Percentiles rank a stretch among this genome's conserved stretches.
Evolutionary conservation across 176 grass and related monocot species (phyloP).

Genomic region (Oryza meridionalis): DNA sequence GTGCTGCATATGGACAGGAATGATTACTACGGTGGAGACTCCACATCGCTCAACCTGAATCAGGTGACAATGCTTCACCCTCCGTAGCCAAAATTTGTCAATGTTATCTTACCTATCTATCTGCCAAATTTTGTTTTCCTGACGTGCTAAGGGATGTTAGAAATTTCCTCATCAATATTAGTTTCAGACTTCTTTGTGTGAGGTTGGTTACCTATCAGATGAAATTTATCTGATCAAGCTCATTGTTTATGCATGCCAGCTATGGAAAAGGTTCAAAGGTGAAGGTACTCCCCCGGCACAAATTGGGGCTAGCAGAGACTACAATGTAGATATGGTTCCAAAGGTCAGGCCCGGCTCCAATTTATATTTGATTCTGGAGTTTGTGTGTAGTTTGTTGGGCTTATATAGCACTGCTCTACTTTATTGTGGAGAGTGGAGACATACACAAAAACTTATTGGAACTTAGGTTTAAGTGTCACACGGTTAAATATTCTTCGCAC

Average conservation of each 20-base stretch:
- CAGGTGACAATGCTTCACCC: constrained; percentile 46
- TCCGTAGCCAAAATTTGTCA: not conserved
- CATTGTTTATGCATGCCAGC: constrained; percentile 41
- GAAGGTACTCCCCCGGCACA: constrained; percentile 53
- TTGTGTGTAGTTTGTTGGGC: too few relatives aligned
- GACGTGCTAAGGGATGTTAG: not conserved
- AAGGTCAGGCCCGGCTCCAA: constrained; percentile 53
- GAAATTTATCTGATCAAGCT: not conserved
- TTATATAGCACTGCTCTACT: not conserved
- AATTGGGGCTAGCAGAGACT: constrained; percentile 80
- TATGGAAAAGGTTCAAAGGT: constrained; percentile 92
- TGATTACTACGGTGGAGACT: constrained; percentile 90
- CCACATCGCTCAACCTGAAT: constrained; percentile 77
- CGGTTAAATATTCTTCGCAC: not conserved
- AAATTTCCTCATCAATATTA: not conserved
- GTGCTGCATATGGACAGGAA: constrained; percentile 95
- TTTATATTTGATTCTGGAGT: too few relatives aligned
- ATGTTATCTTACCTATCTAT: not conserved
- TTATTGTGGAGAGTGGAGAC: not conserved
- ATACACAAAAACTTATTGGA: not conserved
- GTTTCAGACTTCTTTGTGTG: not conserved
- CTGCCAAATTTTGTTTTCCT: not conserved
- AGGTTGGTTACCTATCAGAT: not conserved
- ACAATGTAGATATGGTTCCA: constrained; percentile 96
- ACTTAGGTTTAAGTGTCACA: not conserved